phyloP scores from a whole-genome alignment of 108 stramenopile genomes.

The Cylindrotheca closterium region DNA sequence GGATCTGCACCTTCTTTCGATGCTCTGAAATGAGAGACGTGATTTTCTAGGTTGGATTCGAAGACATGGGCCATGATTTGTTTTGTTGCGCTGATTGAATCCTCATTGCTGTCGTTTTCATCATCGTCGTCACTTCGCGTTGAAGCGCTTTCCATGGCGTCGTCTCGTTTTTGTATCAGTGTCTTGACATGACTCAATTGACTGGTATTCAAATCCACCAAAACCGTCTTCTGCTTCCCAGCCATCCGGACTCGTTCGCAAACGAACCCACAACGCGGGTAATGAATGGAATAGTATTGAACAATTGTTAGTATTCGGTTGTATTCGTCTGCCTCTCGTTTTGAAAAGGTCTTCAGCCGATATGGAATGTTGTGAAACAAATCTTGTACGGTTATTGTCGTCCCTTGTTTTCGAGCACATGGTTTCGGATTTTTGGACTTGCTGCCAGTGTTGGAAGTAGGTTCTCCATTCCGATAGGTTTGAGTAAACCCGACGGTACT shows the following conservation, averaged over 20 bases:
- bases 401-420: constrained; percentile 88
- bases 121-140: not conserved
- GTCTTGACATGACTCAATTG: constrained; percentile 49
- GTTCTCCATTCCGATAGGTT: constrained; percentile 77
- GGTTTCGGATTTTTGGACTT: constrained; percentile 58
- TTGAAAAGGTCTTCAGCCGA: constrained; percentile 68
- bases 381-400: constrained; percentile 91
- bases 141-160: too few relatives aligned
- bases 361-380: constrained; percentile 97
- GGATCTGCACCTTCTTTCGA: constrained; percentile 29
- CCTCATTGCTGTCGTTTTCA: not conserved
- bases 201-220: constrained; percentile 65
- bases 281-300: constrained; percentile 91
- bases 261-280: constrained; percentile 84
- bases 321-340: constrained; percentile 87
- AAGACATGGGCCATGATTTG: constrained; percentile 79
- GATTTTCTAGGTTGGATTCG: constrained; percentile 52
- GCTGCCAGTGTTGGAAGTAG: constrained; percentile 27
- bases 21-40: constrained; percentile 32
- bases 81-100: constrained; percentile 44
- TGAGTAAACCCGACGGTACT: constrained; percentile 64
- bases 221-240: constrained; percentile 12
- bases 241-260: constrained; percentile 53
- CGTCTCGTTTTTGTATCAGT: constrained; percentile 32
- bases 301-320: constrained; percentile 72